These are phyloP conservation scores for Elsinoe ampelina DNA, from an alignment of 2,329 filamentous ascomycete genomes.

Conservation along the genomic window DNA sequence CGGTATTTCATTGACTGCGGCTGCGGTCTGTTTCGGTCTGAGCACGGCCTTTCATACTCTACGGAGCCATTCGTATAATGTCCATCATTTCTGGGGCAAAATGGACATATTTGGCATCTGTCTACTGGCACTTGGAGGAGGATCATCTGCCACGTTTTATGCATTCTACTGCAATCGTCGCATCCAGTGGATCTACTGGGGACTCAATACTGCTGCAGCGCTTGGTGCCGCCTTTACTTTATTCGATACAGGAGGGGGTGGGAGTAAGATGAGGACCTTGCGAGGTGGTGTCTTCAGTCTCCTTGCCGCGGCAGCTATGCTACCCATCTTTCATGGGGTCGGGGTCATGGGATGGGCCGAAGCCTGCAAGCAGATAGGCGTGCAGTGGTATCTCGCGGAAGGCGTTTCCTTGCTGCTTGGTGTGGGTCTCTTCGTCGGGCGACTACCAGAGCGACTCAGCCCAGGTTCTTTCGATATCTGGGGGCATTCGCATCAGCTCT, in stretches of 20 bases:
- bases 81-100: slow-evolving; percentile 24
- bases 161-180: slow-evolving; percentile 21
- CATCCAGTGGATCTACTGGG: slow-evolving; percentile 21
- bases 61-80: slow-evolving; percentile 25
- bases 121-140: slow-evolving; percentile 18
- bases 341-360: slow-evolving; percentile 21
- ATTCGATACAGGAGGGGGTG: slow-evolving; percentile 24
- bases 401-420: slow-evolving; percentile 17
- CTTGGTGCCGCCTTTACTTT: slow-evolving; percentile 18
- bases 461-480: slow-evolving; percentile 18
- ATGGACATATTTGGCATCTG: slow-evolving; percentile 26
- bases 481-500: slow-evolving; percentile 18
- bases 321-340: slow-evolving; percentile 23
- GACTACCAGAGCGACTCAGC: slow-evolving; percentile 17
- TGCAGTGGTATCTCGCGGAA: slow-evolving; percentile 21
- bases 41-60: slow-evolving; percentile 25
- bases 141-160: slow-evolving; percentile 22
- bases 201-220: slow-evolving; percentile 18
- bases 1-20: slow-evolving; percentile 2
- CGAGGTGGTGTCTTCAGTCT: slow-evolving; percentile 22
- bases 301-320: slow-evolving; percentile 24
- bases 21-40: slow-evolving; percentile 16
- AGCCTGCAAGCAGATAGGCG: slow-evolving; percentile 18
- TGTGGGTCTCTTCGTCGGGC: slow-evolving; percentile 18
- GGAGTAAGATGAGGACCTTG: slow-evolving; percentile 21